Evolutionary conservation across 202 grass and related monocot species (phyloP), one percentile per base, ranked within the genome.

Genomic region (Alloteropsis angusta): DNA sequence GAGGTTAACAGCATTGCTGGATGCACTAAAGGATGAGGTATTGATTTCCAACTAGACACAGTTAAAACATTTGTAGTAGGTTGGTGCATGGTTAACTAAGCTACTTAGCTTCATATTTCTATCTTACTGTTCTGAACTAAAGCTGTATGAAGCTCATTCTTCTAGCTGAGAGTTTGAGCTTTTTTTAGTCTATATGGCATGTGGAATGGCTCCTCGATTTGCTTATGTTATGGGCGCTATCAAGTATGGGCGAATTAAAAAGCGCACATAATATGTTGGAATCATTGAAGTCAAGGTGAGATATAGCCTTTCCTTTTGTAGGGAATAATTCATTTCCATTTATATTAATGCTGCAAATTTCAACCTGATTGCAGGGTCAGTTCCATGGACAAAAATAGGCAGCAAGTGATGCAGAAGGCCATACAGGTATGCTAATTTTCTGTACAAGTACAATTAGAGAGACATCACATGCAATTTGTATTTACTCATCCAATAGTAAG

Each of bases 121-220:
- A 71, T 65, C 41, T 80, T 55, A 50, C 66, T 39, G 1, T 63
- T 39, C 49, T 79, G 52, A 65, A 56, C 25, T 18, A 43, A 43
- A 75, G 26, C 22, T 85, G 3, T 37, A 7, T 41, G 48, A 78
- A 45, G 47, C 21, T 25, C 80, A 54, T 65, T 85, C 28, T 81
- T 72, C 38, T 82, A 39, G 69, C 35, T 52, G 11, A 76, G 18
- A 65, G 67, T 85, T 71, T 80, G 2, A 70, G 69, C 16, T 76
- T 71, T 83, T 14, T 62, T 49, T 82, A 90, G 85, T 84, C 76
- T 73, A 67, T 75, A 55, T 93, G 85, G 85, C 83, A 90, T 86
- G 71, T 60, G 28, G 88, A 90, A 69, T 93, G 88, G 85, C 75
- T 90, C 60, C 88, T 93, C 23, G 88, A 93, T 81, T 77, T 93